phyloP scores from a whole-genome alignment of 2,329 filamentous ascomycete genomes.

The Arthrobotrys musiformis region DNA sequence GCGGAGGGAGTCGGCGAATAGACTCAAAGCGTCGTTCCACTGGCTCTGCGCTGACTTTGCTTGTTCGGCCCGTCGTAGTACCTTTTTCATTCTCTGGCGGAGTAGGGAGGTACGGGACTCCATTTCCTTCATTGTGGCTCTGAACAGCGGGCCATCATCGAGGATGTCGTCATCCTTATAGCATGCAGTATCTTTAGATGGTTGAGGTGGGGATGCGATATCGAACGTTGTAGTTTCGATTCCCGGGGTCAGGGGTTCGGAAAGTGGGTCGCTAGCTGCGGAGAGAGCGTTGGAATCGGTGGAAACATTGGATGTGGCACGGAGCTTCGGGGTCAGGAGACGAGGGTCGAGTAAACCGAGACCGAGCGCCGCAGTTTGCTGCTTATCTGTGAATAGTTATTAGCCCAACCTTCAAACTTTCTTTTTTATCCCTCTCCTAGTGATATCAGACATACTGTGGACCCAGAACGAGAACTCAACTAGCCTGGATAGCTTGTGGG shows the following conservation, averaged over 20 bases:
- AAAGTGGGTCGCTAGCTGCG: slow-evolving; percentile 39
- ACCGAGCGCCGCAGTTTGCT: slow-evolving; percentile 29
- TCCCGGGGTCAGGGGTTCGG: slow-evolving; percentile 57
- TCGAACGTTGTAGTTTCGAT: slow-evolving; percentile 54
- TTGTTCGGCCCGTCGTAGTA: slow-evolving; percentile 91
- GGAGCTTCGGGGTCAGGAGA: slow-evolving; percentile 36
- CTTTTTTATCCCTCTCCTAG: neutral
- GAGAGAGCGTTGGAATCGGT: slow-evolving; percentile 49
- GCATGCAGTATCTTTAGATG: slow-evolving; percentile 81
- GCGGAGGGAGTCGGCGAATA: slow-evolving; percentile 84
- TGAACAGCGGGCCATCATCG: slow-evolving; percentile 93
- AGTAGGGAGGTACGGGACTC: slow-evolving; percentile 97
- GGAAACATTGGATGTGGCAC: slow-evolving; percentile 43
- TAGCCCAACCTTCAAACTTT: neutral
- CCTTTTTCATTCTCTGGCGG: slow-evolving; percentile 93
- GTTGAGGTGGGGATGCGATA: slow-evolving; percentile 58
- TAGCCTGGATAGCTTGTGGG: slow-evolving; percentile 86
- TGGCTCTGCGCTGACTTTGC: slow-evolving; percentile 81
- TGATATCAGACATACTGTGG: slow-evolving; percentile 71
- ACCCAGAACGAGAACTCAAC: slow-evolving; percentile 97
- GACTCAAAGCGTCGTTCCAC: slow-evolving; percentile 84
- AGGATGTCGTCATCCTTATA: slow-evolving; percentile 83
- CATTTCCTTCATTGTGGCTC: slow-evolving; percentile 93
- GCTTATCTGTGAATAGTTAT: slow-evolving; percentile 28
- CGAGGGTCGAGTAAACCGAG: slow-evolving; percentile 45